phyloP scores from a whole-genome alignment of 768 basidiomycete genomes.

The Mycena maculata region DNA sequence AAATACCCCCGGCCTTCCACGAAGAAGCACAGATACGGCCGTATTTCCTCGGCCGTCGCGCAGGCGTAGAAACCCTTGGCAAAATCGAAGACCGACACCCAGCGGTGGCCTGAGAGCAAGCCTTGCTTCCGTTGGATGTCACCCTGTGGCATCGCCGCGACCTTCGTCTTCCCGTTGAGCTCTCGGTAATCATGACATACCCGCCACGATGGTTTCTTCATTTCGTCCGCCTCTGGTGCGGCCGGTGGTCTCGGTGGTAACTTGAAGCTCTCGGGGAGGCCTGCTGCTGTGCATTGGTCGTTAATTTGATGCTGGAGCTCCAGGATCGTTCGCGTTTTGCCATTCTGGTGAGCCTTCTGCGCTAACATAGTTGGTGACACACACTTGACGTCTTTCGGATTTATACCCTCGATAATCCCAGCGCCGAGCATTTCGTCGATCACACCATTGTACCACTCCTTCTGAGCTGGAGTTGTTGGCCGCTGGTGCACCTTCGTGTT shows the following conservation, averaged over 20 bases:
- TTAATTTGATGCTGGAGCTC: slow-evolving; percentile 49
- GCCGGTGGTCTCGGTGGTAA: slow-evolving; percentile 32
- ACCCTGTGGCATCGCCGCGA: slow-evolving; percentile 47
- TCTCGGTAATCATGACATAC: slow-evolving; percentile 53
- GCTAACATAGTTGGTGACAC: slow-evolving; percentile 48
- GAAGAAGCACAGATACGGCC: slow-evolving; percentile 50
- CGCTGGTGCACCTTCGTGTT: slow-evolving; percentile 44
- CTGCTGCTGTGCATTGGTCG: slow-evolving; percentile 43
- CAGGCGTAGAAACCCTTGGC: slow-evolving; percentile 49
- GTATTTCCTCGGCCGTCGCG: slow-evolving; percentile 30
- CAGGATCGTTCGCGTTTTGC: slow-evolving; percentile 42
- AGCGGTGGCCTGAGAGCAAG: slow-evolving; percentile 48
- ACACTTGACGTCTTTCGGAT: slow-evolving; percentile 47
- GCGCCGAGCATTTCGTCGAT: slow-evolving; percentile 51
- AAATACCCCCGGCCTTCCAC: slow-evolving; percentile 51
- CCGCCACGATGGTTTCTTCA: slow-evolving; percentile 44
- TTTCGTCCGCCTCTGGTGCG: not conserved
- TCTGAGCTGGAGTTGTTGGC: slow-evolving; percentile 45
- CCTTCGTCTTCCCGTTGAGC: slow-evolving; percentile 45
- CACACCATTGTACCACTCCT: slow-evolving; percentile 42
- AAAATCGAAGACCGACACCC: slow-evolving; percentile 51
- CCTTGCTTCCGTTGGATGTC: slow-evolving; percentile 54
- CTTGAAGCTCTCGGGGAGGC: slow-evolving; percentile 35
- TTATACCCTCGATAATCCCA: slow-evolving; percentile 45
- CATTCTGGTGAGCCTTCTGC: slow-evolving; percentile 46